Base-by-base conservation (phyloP, 306 rosid genomes). In the Trichosanthes truncata region DNA sequence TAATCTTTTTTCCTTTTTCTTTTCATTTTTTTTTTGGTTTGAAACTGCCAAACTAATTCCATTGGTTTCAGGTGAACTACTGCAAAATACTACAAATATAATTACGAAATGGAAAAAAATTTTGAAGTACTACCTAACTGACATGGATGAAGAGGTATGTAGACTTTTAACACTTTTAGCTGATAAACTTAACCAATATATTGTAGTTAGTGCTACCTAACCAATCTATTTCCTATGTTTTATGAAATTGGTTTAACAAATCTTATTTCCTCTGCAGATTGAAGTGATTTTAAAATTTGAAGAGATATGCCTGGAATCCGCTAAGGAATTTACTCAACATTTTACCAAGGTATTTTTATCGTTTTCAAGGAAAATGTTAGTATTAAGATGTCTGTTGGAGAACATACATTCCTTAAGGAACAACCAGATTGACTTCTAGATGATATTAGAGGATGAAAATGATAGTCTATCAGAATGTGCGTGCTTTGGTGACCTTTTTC, bases 281-380 rank as follows among this genome's bases (percentile, higher is more conserved):
- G 99, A 96, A 84, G 93, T 96, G 48, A 89, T 96, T 80, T 93
- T 93, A 29, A 93, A 83, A 85, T 91, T 93, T 80, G 99, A 96
- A 87, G 99, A 96, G 78, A 89, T 96, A 81, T 96, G 98, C 66
- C 82, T 80, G 89, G 98, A 96, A 89, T 96, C 97, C 67, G 87
- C 92, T 9, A 93, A 87, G 84, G 98, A 91, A 76, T 91, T 84
- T 80, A 85, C 90, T 40, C 89, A 89, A 20, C 85, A 89, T 81
- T 96, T 96, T 81, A 87, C 91, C 8, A 84, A 78, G 94, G 99
- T 96, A 89, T 68, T 25, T 66, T 67, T 51, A 3, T 12, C 1
- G 18, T 62, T 60, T 78, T 73, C 15, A 12, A 46, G 41, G 21
- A 29, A 45, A 43, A 12, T 23, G 38, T 41, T 13, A 13, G 36